Base-by-base conservation (phyloP, 257 asterid species). In the Nicotiana tomentosiformis region DNA sequence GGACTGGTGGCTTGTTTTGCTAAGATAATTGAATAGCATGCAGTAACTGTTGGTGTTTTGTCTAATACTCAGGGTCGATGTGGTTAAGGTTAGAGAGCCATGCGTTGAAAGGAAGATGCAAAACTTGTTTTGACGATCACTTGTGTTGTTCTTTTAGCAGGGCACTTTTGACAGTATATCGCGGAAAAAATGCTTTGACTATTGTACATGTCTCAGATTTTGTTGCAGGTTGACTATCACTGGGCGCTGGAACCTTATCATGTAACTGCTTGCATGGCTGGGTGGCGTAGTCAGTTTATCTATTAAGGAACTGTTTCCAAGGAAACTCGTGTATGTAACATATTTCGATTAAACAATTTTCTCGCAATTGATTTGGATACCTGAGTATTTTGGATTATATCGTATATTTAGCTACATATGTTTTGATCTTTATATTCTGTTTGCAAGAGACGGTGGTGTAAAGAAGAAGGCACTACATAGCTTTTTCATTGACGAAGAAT, bases 401-500 rank as follows among this genome's bases (percentile, higher is more conserved):
- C 43, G 6, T 39, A 12, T 33, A 64, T 43, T 77, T 80, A 51
- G 81, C 12, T 43, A 43, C 51, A 43, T 70, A 43, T 81, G 26
- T 89, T 87, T 93, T 90, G 85, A 87, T 89, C 82, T 86, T 88
- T 87, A 83, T 61, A 85, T 87, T 93, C 88, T 90, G 91, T 90
- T 92, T 92, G 97, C 97, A 92, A 91, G 98, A 90, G 91, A 82
- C 86, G 87, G 85, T 85, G 93, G 91, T 92, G 90, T 90, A 88
- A 86, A 83, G 90, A 86, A 87, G 93, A 89, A 88, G 87, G 90
- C 81, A 87, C 77, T 87, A 87, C 88, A 83, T 89, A 87, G 85
- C 91, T 61, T 88, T 87, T 86, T 90, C 93, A 89, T 88, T 88
- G 91, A 87, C 4, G 91, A 86, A 93, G 93, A 88, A 85, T 43